These are phyloP conservation scores for Aspergillus indologenus DNA, from an alignment of 495 filamentous ascomycete genomes.

Conservation along the genomic window DNA sequence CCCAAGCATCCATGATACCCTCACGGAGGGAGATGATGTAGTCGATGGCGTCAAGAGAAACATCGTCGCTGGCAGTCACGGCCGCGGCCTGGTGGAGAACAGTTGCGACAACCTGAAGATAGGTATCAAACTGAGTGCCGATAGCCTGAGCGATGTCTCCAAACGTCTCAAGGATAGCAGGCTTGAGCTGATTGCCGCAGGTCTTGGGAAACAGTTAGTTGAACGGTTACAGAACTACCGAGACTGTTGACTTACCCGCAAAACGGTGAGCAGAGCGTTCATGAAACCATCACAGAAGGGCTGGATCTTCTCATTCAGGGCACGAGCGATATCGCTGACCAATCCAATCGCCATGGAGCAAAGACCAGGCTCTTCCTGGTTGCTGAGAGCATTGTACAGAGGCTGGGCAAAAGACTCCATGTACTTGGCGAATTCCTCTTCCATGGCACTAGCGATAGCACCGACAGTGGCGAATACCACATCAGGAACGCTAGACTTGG, in stretches of 20 bases:
- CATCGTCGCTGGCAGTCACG: conserved; percentile 68
- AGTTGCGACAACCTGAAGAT: conserved; percentile 85
- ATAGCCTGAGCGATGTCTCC: conserved; percentile 98
- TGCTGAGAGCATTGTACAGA: conserved; percentile 87
- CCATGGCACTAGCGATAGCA: conserved; percentile 78
- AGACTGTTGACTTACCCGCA: conserved; percentile 62
- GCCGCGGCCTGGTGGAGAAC: conserved; percentile 89
- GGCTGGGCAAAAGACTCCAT: conserved; percentile 92
- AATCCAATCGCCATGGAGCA: conserved; percentile 97
- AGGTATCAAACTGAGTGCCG: conserved; percentile 85
- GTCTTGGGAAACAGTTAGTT: conserved; percentile 46
- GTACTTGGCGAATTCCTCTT: conserved; percentile 90
- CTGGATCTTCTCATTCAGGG: conserved; percentile 81
- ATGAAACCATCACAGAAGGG: conserved; percentile 96
- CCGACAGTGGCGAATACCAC: conserved; percentile 87
- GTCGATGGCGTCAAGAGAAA: conserved; percentile 85
- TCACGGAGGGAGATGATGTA: conserved; percentile 93
- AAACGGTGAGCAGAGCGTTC: conserved; percentile 89
- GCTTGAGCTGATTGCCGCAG: conserved; percentile 94
- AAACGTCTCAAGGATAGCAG: conserved; percentile 95
- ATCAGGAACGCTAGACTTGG: conserved; percentile 93
- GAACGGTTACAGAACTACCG: conserved; percentile 19
- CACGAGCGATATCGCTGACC: conserved; percentile 91
- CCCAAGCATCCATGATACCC: conserved; percentile 99
- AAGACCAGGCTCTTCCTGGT: conserved; percentile 89